These are phyloP conservation scores for Bretziella fagacearum DNA, from an alignment of 2,329 filamentous ascomycete species.

Conservation along the genomic window DNA sequence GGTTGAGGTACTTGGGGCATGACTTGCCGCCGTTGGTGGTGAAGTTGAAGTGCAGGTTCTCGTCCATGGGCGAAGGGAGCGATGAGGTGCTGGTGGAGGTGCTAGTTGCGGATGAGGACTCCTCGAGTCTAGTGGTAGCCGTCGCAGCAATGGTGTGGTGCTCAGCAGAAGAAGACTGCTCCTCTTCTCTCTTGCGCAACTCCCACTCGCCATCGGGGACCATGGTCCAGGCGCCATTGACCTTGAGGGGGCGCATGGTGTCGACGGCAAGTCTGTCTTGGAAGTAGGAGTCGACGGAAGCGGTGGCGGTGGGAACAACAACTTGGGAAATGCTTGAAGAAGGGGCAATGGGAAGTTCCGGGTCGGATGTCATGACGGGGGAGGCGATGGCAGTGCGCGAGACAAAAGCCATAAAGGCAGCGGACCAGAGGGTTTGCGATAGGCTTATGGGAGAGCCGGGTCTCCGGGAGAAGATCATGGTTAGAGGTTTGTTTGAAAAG, in stretches of 20 bases:
- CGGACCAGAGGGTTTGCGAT: too few relatives aligned
- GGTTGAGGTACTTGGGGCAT: conserved; percentile 52
- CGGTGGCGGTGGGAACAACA: not conserved
- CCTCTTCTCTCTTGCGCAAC: not conserved
- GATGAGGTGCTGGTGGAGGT: conserved; percentile 20
- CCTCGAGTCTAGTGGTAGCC: too few relatives aligned
- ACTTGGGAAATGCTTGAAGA: too few relatives aligned
- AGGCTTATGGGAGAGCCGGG: too few relatives aligned
- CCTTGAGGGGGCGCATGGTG: not conserved
- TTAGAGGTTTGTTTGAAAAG: too few relatives aligned
- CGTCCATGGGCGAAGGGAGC: conserved; percentile 52
- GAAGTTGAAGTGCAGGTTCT: conserved; percentile 45
- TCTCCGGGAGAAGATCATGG: too few relatives aligned
- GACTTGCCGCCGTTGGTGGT: conserved; percentile 30
- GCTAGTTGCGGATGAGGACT: conserved; percentile 17
- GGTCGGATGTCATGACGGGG: too few relatives aligned
- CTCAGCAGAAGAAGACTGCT: conserved; percentile 18
- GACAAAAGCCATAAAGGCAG: too few relatives aligned
- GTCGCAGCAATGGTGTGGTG: too few relatives aligned
- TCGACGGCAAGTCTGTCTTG: not conserved
- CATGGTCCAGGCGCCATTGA: not conserved
- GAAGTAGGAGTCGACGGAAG: not conserved
- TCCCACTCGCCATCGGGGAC: not conserved
- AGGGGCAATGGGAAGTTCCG: too few relatives aligned
- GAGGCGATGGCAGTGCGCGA: too few relatives aligned